phyloP scores from a whole-genome alignment of 495 filamentous ascomycete genomes.

The Bathelium albidoporum region DNA sequence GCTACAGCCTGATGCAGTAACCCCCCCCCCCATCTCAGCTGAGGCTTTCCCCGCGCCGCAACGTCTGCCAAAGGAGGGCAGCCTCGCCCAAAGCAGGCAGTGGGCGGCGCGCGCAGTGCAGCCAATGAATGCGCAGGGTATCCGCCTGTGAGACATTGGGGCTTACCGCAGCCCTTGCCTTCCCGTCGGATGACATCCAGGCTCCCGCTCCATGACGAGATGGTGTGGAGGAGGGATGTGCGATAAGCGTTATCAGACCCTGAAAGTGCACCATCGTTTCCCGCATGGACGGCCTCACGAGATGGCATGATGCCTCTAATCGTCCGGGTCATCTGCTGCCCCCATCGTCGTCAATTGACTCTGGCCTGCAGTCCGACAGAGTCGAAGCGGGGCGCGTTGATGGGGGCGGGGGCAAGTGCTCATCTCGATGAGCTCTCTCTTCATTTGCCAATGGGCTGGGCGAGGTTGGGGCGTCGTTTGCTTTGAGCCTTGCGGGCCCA shows the following conservation, averaged over 20 bases:
- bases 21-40: not conserved
- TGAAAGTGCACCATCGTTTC: not conserved
- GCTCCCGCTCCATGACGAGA: not conserved
- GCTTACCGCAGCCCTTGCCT: not conserved
- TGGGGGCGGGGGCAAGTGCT: no score
- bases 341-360: not conserved
- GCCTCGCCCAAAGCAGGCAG: not conserved
- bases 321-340: not conserved
- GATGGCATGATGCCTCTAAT: not conserved
- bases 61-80: not conserved
- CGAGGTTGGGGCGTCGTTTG: not conserved
- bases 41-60: not conserved
- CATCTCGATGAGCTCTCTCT: not conserved
- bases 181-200: slow-evolving; percentile 1
- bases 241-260: slow-evolving; percentile 5
- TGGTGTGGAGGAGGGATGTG: not conserved
- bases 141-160: not conserved
- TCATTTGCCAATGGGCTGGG: not conserved
- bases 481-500: not conserved
- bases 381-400: not conserved
- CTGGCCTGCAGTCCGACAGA: not conserved
- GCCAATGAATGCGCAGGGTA: not conserved
- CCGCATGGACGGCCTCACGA: not conserved
- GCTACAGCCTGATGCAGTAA: not conserved
- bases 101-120: not conserved